These are phyloP conservation scores for Cryptosporidium baileyi DNA, from an alignment of 169 alveolate genomes.

Conservation along the genomic window DNA sequence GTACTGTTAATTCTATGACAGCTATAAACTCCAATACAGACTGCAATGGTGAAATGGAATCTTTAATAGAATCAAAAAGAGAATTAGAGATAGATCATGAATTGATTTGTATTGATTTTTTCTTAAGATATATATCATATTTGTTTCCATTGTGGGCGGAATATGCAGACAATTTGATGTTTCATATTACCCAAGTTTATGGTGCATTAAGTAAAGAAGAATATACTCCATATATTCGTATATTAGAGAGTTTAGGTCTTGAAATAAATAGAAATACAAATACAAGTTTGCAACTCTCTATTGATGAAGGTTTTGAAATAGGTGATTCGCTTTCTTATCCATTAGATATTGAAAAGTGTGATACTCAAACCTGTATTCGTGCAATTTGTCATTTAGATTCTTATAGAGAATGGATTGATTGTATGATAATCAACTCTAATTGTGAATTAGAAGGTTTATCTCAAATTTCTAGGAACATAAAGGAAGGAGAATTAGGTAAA, in stretches of 20 bases:
- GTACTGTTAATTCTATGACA: background rate
- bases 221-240: slow-evolving; percentile 12
- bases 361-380: slow-evolving; percentile 16
- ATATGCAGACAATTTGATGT: slow-evolving; percentile 64
- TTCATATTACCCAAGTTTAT: slow-evolving; percentile 45
- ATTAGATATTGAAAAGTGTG: slow-evolving; percentile 35
- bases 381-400: slow-evolving; percentile 61
- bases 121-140: slow-evolving; percentile 41
- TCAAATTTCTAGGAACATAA: background rate
- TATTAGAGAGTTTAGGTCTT: slow-evolving; percentile 21
- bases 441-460: slow-evolving; percentile 1
- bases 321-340: slow-evolving; percentile 1
- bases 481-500: background rate
- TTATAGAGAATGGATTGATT: slow-evolving; percentile 66
- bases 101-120: slow-evolving; percentile 48
- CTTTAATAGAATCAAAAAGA: too few relatives aligned
- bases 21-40: background rate
- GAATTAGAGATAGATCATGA: slow-evolving; percentile 10
- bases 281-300: too few relatives aligned
- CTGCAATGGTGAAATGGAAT: background rate
- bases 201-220: slow-evolving; percentile 40
- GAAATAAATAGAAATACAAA: background rate
- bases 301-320: background rate
- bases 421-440: background rate
- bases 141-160: slow-evolving; percentile 66